phyloP scores from a whole-genome alignment of 352 stramenopile species.

The Pythium sukuiense region DNA sequence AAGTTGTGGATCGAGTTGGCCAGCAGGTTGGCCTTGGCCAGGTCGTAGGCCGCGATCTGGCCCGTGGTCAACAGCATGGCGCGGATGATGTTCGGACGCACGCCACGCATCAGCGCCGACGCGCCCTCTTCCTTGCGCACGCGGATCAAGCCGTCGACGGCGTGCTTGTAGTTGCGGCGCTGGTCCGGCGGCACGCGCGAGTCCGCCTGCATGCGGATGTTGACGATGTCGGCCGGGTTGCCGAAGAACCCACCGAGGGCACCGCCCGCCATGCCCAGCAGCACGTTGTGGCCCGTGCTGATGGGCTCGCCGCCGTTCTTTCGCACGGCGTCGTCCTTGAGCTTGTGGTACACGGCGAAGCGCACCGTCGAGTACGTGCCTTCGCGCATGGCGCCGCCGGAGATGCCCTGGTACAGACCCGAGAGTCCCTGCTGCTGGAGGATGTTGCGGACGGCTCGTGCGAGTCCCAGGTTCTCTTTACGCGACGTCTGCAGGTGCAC shows the following conservation, averaged over 20 bases:
- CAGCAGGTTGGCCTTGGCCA: constrained; percentile 64
- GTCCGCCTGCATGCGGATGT: constrained; percentile 85
- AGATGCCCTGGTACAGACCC: constrained; percentile 82
- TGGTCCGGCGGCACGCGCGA: constrained; percentile 56
- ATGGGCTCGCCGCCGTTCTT: constrained; percentile 66
- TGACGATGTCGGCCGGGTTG: constrained; percentile 82
- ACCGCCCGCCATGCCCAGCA: constrained; percentile 67
- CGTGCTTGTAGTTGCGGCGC: constrained; percentile 83
- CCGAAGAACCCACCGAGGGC: constrained; percentile 65
- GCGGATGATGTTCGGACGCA: constrained; percentile 83
- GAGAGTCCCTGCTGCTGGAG: constrained; percentile 61
- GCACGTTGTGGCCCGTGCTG: constrained; percentile 66
- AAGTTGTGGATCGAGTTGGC: constrained; percentile 42
- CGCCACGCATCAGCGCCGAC: constrained; percentile 58
- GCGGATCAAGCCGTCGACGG: constrained; percentile 65
- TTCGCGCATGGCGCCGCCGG: constrained; percentile 73
- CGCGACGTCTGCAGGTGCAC: constrained; percentile 81
- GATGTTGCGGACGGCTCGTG: constrained; percentile 51
- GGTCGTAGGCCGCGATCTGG: constrained; percentile 82
- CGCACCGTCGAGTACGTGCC: constrained; percentile 85
- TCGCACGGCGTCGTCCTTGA: constrained; percentile 75
- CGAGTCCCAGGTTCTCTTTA: constrained; percentile 63
- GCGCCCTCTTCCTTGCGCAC: constrained; percentile 70
- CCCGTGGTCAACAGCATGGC: constrained; percentile 82
- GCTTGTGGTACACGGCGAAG: constrained; percentile 82